Conservation (phyloP, 345 rosid genomes). For the Syzygium aromaticum region DNA sequence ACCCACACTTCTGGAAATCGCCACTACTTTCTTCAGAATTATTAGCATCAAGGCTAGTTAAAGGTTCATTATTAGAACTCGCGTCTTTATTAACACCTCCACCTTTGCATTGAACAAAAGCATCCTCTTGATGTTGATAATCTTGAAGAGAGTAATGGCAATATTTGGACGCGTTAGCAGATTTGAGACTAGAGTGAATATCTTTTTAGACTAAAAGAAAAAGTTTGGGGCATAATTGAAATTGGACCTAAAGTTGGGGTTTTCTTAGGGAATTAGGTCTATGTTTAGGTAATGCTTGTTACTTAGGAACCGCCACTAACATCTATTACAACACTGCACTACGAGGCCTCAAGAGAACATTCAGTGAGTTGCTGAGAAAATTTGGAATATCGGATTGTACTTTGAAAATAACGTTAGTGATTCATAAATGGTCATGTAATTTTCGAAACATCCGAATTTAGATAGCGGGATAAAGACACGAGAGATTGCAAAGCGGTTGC, state of each 20-base stretch:
- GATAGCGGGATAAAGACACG: not conserved
- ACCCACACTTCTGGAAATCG: accelerated
- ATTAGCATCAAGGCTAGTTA: not conserved
- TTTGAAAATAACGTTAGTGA: not conserved
- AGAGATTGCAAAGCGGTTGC: not conserved
- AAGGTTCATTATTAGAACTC: not conserved
- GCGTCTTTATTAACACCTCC: accelerated
- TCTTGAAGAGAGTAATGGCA: accelerated
- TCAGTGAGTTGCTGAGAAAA: not conserved
- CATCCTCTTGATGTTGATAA: not conserved
- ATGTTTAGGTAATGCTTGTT: not conserved
- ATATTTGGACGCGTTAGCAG: not conserved
- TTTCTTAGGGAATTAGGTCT: not conserved
- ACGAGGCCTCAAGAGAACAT: not conserved
- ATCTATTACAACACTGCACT: not conserved
- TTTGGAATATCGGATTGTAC: not conserved
- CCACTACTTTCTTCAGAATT: not conserved
- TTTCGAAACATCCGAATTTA: not conserved
- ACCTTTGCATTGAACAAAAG: no score
- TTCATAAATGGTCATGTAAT: not conserved
- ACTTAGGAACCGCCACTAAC: not conserved
- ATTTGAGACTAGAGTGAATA: not conserved
- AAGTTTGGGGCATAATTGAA: not conserved
- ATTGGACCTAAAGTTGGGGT: not conserved
- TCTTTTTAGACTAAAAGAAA: no score